Conservation (phyloP, 331 rosid genomes). For the Prunus yedoensis region DNA sequence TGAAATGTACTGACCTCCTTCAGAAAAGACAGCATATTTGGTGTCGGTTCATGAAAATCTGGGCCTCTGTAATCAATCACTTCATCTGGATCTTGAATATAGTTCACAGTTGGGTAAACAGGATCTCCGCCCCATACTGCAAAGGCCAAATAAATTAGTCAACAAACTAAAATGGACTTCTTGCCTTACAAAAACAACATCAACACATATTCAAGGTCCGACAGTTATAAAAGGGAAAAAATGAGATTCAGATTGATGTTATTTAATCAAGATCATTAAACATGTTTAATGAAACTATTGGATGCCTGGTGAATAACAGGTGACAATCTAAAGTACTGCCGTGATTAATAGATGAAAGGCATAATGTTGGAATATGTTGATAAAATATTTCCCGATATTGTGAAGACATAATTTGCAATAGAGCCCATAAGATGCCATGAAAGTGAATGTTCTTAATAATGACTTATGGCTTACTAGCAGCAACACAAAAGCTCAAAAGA, state of each 20-base stretch:
- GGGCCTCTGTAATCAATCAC: constrained; percentile 87
- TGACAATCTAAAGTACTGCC: neutral
- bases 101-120: constrained; percentile 94
- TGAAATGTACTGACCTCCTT: constrained; percentile 62
- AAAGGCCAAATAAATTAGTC: constrained; percentile 34
- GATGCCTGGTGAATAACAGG: neutral
- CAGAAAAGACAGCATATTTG: constrained; percentile 67
- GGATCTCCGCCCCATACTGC: constrained; percentile 99
- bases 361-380: neutral
- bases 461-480: neutral
- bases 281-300: neutral
- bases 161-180: constrained; percentile 3
- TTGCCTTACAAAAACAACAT: constrained; percentile 10
- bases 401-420: neutral
- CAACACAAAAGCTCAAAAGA: neutral
- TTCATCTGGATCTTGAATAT: constrained; percentile 91
- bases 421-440: neutral
- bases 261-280: neutral
- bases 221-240: neutral
- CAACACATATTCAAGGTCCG: neutral
- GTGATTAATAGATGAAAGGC: neutral
- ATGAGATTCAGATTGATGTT: neutral
- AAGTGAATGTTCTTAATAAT: neutral
- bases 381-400: neutral
- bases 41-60: constrained; percentile 94